These are phyloP conservation scores for Brasenia schreberi DNA, from an alignment of 164 flowering plant genomes.

Conservation along the genomic window DNA sequence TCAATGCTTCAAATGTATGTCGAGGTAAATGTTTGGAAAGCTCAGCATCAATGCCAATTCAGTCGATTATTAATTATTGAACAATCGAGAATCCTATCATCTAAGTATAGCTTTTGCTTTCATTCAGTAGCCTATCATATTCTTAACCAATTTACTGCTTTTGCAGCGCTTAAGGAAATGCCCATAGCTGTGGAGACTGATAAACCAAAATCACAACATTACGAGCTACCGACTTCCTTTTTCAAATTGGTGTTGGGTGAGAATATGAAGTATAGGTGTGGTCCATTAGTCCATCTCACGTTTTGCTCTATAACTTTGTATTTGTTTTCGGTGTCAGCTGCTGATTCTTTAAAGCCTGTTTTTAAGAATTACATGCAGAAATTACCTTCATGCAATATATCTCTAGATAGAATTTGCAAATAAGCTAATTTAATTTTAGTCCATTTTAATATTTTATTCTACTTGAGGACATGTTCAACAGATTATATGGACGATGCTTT, in stretches of 20 bases:
- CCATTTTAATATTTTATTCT: neutral
- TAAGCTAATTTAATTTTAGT: neutral
- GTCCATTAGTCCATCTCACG: neutral
- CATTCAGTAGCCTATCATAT: too few species aligned
- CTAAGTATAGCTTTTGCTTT: too few species aligned
- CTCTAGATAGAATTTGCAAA: neutral
- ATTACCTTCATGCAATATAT: neutral
- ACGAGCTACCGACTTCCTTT: constrained; percentile 83
- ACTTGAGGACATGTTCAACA: neutral
- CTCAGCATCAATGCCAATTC: too few species aligned
- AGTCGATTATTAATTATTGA: too few species aligned
- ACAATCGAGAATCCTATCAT: too few species aligned
- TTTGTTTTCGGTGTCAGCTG: too few species aligned
- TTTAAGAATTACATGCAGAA: neutral
- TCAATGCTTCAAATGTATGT: too few species aligned
- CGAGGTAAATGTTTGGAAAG: too few species aligned
- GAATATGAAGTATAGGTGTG: constrained; percentile 77
- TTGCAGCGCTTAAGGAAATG: constrained; percentile 62
- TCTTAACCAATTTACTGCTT: neutral
- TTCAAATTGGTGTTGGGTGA: constrained; percentile 82
- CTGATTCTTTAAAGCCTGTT: neutral
- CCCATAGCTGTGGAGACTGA: constrained; percentile 86
- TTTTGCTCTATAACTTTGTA: too few species aligned
- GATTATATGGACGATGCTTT: too few species aligned
- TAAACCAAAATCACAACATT: constrained; percentile 60